These are phyloP conservation scores for Starmerella cellae DNA, from an alignment of 805 yeast species.

Conservation along the genomic window DNA sequence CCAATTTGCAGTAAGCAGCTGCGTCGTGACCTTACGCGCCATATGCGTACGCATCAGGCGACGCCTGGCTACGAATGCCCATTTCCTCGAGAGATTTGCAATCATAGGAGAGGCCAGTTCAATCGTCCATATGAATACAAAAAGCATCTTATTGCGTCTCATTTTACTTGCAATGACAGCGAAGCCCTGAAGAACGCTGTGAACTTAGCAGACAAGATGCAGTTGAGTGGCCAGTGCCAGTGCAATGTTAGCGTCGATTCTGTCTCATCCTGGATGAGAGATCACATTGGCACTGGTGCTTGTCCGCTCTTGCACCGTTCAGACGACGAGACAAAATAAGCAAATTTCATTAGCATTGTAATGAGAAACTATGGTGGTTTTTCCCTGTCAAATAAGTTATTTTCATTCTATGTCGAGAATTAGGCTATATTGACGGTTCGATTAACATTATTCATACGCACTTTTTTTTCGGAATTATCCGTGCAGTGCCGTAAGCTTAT, in stretches of 20 bases:
- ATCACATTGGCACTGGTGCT: constrained; percentile 30
- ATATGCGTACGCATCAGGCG: constrained; percentile 47
- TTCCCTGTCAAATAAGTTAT: too few species aligned
- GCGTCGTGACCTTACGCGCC: constrained; percentile 49
- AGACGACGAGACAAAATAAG: too few species aligned
- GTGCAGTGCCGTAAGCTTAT: too few species aligned
- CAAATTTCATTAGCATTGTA: too few species aligned
- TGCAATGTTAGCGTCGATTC: constrained; percentile 37
- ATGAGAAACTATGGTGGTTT: too few species aligned
- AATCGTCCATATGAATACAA: constrained; percentile 58
- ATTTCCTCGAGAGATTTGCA: constrained; percentile 42
- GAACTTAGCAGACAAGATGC: constrained; percentile 41
- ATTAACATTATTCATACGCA: too few species aligned
- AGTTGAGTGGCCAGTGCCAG: constrained; percentile 39
- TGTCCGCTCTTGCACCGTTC: constrained; percentile 1
- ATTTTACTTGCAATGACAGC: constrained; percentile 41
- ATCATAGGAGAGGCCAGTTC: constrained; percentile 48
- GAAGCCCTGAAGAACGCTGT: constrained; percentile 34
- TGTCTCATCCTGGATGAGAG: constrained; percentile 45
- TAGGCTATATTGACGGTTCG: too few species aligned
- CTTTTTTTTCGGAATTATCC: too few species aligned
- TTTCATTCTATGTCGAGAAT: too few species aligned
- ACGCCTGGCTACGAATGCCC: constrained; percentile 46
- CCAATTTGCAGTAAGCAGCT: constrained; percentile 41
- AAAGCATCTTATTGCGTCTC: constrained; percentile 49